Conservation (phyloP, 2,329 filamentous ascomycete species). For the Xylaria sp. region DNA sequence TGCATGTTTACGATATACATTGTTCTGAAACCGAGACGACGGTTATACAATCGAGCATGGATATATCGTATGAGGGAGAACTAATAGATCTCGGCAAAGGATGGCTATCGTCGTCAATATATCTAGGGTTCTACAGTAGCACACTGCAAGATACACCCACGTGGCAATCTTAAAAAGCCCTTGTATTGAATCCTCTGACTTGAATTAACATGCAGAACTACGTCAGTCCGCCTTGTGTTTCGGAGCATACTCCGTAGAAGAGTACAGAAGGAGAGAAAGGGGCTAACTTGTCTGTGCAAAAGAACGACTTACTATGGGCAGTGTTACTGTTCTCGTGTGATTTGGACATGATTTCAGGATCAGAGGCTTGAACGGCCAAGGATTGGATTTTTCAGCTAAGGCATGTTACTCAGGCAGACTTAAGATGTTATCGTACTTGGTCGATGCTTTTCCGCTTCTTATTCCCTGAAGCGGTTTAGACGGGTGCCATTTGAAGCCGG, state of each 20-base stretch:
- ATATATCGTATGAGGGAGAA: no score
- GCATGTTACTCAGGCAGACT: constrained; percentile 2
- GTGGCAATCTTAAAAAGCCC: constrained; percentile 3
- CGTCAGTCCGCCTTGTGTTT: no score
- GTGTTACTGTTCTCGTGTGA: background rate
- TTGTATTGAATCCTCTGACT: background rate
- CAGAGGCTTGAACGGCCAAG: constrained; percentile 15
- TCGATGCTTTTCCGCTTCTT: constrained; percentile 9
- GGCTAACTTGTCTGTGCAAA: no score
- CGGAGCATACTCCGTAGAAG: no score
- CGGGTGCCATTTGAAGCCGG: background rate
- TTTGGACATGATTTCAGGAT: background rate
- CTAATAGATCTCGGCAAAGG: no score
- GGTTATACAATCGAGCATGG: no score
- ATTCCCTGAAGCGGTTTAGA: constrained; percentile 15
- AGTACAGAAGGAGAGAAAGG: no score
- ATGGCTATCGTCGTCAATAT: no score
- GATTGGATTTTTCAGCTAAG: constrained; percentile 22
- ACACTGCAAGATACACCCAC: constrained; percentile 10
- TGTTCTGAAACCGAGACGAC: no score
- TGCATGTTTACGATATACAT: no score
- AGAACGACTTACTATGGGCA: no score
- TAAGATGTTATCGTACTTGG: background rate
- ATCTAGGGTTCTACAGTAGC: no score
- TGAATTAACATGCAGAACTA: background rate